Percentiles rank a stretch among this genome's conserved stretches.
phyloP scores from a whole-genome alignment of 2,329 filamentous ascomycete genomes.

The Drechslerella coelobrocha region DNA sequence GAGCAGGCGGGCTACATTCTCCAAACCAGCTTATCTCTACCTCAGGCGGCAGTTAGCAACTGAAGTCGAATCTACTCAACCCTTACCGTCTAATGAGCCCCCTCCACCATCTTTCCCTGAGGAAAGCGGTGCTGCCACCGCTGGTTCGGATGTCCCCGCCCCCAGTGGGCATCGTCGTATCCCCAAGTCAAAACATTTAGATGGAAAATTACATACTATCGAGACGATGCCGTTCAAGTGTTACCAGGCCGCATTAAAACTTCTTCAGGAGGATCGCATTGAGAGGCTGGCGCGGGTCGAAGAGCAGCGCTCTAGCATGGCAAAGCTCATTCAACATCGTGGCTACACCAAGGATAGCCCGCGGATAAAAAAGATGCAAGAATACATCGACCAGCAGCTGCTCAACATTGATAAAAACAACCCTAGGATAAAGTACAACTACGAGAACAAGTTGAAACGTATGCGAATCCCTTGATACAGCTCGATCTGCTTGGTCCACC shows the following conservation, averaged over 20 bases:
- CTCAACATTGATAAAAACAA: slow-evolving; percentile 60
- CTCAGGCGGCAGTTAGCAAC: slow-evolving; percentile 40
- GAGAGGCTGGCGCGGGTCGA: slow-evolving; percentile 80
- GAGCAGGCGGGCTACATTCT: slow-evolving; percentile 23
- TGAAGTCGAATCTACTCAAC: slow-evolving; percentile 33
- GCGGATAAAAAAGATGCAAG: slow-evolving; percentile 72
- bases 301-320: slow-evolving; percentile 72
- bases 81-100: slow-evolving; percentile 29
- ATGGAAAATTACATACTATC: slow-evolving; percentile 59
- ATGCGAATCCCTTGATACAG: neutral
- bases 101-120: slow-evolving; percentile 35
- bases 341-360: slow-evolving; percentile 72
- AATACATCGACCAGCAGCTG: slow-evolving; percentile 78
- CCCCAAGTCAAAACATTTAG: slow-evolving; percentile 58
- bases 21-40: slow-evolving; percentile 36
- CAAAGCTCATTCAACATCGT: slow-evolving; percentile 65
- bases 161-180: slow-evolving; percentile 59
- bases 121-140: neutral
- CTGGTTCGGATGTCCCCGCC: neutral
- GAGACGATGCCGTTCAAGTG: slow-evolving; percentile 95
- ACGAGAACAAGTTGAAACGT: slow-evolving; percentile 41
- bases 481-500: neutral
- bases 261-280: slow-evolving; percentile 78
- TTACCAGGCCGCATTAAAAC: slow-evolving; percentile 91
- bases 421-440: slow-evolving; percentile 47